Conservation (phyloP, 2,329 filamentous ascomycete species). For the Sarocladium oryzae region DNA sequence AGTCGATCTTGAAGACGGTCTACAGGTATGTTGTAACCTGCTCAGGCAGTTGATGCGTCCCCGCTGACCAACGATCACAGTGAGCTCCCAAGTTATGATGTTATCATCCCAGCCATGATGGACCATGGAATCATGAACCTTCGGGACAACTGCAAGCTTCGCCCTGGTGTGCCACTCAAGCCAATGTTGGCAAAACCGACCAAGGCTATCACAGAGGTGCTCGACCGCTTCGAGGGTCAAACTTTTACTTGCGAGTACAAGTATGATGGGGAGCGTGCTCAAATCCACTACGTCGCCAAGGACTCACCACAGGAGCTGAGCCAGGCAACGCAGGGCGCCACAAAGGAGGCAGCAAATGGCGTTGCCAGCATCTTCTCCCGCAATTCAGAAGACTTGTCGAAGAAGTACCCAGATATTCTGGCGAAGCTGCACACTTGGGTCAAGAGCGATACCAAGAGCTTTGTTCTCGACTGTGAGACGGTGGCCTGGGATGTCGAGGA, state of each 20-base stretch:
- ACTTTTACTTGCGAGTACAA: conserved; percentile 99
- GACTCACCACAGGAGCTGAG: conserved; percentile 65
- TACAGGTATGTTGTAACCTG: conserved; percentile 57
- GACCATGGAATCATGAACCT: conserved; percentile 80
- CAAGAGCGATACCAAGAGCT: conserved; percentile 82
- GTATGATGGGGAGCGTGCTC: conserved; percentile 96
- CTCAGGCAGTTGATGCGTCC: background rate
- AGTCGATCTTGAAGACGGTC: conserved; percentile 80
- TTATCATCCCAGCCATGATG: conserved; percentile 85
- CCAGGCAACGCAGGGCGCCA: conserved; percentile 51
- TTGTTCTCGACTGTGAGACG: conserved; percentile 97
- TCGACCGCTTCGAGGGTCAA: conserved; percentile 92
- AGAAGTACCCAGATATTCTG: conserved; percentile 95
- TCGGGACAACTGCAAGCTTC: conserved; percentile 79
- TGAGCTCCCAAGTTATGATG: conserved; percentile 90
- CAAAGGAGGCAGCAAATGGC: conserved; percentile 62
- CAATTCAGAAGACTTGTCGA: conserved; percentile 94
- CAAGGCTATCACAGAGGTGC: conserved; percentile 94
- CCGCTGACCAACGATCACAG: conserved; percentile 44
- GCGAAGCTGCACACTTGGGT: conserved; percentile 85
- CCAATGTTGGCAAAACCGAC: conserved; percentile 98
- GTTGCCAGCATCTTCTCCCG: conserved; percentile 92
- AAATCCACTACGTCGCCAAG: conserved; percentile 93
- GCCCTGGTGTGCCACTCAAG: conserved; percentile 89
- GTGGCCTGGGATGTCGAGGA: conserved; percentile 93